Percentiles rank a stretch among this genome's conserved stretches.
Evolutionary conservation across 2,329 filamentous ascomycete genomes (phyloP).

Genomic region (Xylariomycetidae sp.): DNA sequence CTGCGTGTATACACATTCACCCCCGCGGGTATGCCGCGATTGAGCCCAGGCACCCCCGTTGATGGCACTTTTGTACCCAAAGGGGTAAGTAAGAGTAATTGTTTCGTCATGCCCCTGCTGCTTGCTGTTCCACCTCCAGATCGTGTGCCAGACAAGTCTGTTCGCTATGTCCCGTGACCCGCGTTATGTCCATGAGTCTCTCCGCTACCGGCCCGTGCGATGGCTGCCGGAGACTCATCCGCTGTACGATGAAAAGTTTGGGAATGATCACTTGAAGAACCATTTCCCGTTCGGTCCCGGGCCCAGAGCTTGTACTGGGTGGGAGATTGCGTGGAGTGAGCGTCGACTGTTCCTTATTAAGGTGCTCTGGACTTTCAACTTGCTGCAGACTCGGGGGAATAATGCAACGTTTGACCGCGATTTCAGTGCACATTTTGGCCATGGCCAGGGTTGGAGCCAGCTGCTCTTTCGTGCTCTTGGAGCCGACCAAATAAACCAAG

Average conservation of each 20-base stretch:
- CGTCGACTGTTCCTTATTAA: background rate
- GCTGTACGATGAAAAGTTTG: background rate
- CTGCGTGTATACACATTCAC: conserved; percentile 25
- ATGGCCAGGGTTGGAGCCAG: too few species aligned
- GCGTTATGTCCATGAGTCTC: background rate
- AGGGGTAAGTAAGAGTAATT: conserved; percentile 8
- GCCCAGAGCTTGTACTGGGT: background rate
- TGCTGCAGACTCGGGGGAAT: too few species aligned
- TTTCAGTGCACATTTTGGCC: too few species aligned
- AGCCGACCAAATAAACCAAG: too few species aligned
- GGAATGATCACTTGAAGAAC: background rate
- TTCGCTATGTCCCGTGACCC: background rate
- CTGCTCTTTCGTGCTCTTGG: too few species aligned
- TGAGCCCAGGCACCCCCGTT: conserved; percentile 11
- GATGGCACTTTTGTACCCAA: conserved; percentile 13
- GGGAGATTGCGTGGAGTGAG: background rate
- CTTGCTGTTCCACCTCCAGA: background rate
- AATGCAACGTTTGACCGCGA: too few species aligned
- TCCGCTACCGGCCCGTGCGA: background rate
- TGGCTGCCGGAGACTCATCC: background rate
- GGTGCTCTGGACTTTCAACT: background rate
- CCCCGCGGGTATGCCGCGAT: conserved; percentile 10
- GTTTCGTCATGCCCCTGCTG: too few species aligned
- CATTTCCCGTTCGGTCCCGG: background rate
- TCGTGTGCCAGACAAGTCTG: background rate